These are phyloP conservation scores for Lathyrus tuberosus DNA, from an alignment of 306 rosid genomes.

Conservation along the genomic window DNA sequence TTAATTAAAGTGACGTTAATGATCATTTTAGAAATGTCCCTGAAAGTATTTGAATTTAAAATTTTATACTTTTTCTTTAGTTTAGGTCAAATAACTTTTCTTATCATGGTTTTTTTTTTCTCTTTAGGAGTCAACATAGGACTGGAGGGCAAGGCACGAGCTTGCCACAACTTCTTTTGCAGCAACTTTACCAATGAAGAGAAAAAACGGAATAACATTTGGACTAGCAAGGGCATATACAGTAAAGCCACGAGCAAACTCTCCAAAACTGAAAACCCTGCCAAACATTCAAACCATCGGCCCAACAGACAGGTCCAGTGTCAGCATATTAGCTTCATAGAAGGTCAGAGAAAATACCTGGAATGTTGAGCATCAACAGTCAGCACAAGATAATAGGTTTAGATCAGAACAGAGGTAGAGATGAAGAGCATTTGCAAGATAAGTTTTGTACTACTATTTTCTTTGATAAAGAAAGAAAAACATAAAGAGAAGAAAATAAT, in stretches of 20 bases:
- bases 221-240: slow-evolving; percentile 44
- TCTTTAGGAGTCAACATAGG: slow-evolving; percentile 25
- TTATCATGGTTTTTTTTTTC: neutral
- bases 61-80: neutral
- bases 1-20: neutral
- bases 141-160: slow-evolving; percentile 30
- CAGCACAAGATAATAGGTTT: slow-evolving; percentile 50
- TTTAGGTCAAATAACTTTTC: neutral
- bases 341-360: slow-evolving; percentile 99
- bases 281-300: slow-evolving; percentile 87
- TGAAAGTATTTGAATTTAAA: neutral
- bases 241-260: slow-evolving; percentile 48
- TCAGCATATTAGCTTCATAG: slow-evolving; percentile 86
- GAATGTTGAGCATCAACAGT: slow-evolving; percentile 76
- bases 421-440: slow-evolving; percentile 17
- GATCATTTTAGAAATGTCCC: neutral
- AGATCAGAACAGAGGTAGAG: slow-evolving; percentile 34
- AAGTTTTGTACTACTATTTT: neutral
- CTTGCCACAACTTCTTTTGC: slow-evolving; percentile 25
- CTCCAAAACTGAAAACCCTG: slow-evolving; percentile 64
- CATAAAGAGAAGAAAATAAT: slow-evolving; percentile 7
- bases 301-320: slow-evolving; percentile 81
- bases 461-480: slow-evolving; percentile 10
- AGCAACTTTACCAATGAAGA: slow-evolving; percentile 28
- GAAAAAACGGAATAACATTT: slow-evolving; percentile 38